Evolutionary conservation across 192 early-diverging fungal species (phyloP), one percentile per base, ranked within the genome.

Genomic region (Rhizoclosmatium globosum): DNA sequence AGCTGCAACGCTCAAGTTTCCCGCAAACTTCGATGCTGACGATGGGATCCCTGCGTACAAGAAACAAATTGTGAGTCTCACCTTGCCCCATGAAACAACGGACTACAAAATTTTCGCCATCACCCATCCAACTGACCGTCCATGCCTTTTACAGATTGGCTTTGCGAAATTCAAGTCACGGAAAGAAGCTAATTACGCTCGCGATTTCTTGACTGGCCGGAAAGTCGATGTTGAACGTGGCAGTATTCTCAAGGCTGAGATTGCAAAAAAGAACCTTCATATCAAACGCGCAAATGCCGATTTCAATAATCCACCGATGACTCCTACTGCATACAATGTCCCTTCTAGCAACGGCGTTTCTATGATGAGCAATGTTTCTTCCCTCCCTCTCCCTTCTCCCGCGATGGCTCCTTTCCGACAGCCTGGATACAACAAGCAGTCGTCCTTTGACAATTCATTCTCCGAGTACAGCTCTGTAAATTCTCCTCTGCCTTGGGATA

Each of bases 261-360:
- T 99, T 94, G 98, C 98, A 47, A 98, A 98, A 82, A 99, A 99
- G 89, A 98, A 99, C 79, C 88, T 99, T 68, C 95, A 97, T 86
- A 96, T 94, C 66, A 95, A 94, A 76, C 91, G 95, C 58, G 97
- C 98, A 81, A 92, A 93, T 7, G 95, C 98, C 73, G 90, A 90
- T 60, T 94, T 94, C 3, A 85, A 77, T 77, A 74, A 46, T 44
- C 4, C 89, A 88, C 60, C 43, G 4, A 21, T 39, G 6, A 68
- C 41, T 68, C 66, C 66, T 7, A 57, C 48, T 4, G 4, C 43
- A 9, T 47, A 19, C 9, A 46, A 53, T 38, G n/a, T n/a, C n/a
- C 9, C 9, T 13, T 31, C 15, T 45, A 47, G 48, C 42, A 31
- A 21, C 39, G 69, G 46, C 21, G 11, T 23, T 9, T 68, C 38